Evolutionary conservation across 495 filamentous ascomycete genomes (phyloP).

Genomic region (Staphylotrichum tortipilum): DNA sequence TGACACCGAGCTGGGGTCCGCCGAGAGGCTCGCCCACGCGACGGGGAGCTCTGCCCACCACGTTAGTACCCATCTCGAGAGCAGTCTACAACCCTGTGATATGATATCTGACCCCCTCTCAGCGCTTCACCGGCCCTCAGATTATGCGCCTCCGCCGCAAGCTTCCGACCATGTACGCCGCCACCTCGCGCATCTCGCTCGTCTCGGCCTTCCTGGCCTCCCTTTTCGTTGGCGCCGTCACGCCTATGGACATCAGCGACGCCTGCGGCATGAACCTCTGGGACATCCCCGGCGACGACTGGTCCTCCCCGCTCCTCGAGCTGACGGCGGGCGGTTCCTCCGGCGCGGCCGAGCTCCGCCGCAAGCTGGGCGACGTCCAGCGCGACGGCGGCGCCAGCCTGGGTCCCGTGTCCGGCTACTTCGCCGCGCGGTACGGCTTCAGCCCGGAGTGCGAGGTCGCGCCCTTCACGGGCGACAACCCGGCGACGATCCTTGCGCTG

Average conservation of each 20-base stretch:
- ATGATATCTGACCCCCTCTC: conserved; percentile 18
- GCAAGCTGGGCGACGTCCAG: conserved; percentile 72
- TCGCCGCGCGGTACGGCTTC: conserved; percentile 70
- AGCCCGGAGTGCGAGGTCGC: conserved; percentile 61
- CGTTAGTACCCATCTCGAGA: conserved; percentile 41
- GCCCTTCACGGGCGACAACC: conserved; percentile 93
- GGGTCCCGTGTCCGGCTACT: conserved; percentile 67
- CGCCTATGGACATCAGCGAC: conserved; percentile 88
- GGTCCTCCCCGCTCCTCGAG: conserved; percentile 63
- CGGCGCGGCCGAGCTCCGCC: conserved; percentile 57
- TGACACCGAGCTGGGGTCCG: conserved; percentile 58
- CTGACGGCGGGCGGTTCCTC: conserved; percentile 69
- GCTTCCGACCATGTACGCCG: conserved; percentile 69
- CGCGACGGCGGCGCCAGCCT: conserved; percentile 72
- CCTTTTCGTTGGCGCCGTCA: conserved; percentile 74
- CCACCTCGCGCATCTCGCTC: conserved; percentile 78
- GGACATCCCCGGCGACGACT: conserved; percentile 69
- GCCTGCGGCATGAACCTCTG: conserved; percentile 96
- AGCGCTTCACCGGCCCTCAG: conserved; percentile 98
- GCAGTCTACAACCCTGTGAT: background rate
- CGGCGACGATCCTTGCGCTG: conserved; percentile 83
- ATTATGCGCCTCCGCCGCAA: conserved; percentile 79
- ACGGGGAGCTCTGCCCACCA: conserved; percentile 94
- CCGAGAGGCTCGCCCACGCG: conserved; percentile 58
- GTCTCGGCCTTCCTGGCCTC: conserved; percentile 94